Percentiles rank a stretch among this genome's conserved stretches.
Conservation (phyloP, 768 basidiomycete genomes). For the Xanthoconium purpureum region DNA sequence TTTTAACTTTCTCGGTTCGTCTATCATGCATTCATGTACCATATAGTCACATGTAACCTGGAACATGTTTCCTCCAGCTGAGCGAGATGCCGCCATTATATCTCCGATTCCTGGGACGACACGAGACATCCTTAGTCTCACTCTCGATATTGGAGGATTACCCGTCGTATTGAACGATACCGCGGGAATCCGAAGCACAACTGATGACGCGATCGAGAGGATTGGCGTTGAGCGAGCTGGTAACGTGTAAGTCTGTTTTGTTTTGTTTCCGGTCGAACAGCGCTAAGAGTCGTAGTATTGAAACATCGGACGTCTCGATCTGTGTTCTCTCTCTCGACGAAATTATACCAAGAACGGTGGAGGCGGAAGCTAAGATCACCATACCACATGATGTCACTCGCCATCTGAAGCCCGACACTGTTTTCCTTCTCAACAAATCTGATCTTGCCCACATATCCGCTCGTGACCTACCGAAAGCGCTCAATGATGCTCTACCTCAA, state of each 20-base stretch:
- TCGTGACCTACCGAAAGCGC: constrained; percentile 16
- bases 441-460: constrained; percentile 44
- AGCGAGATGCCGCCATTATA: constrained; percentile 86
- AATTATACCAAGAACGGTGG: constrained; percentile 13
- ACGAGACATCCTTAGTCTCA: constrained; percentile 79
- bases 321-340: constrained; percentile 76
- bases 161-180: constrained; percentile 84
- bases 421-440: constrained; percentile 76
- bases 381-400: constrained; percentile 48
- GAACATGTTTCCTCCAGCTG: constrained; percentile 46
- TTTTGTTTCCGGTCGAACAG: neutral
- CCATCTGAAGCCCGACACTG: constrained; percentile 55
- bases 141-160: constrained; percentile 84
- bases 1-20: constrained; percentile 75
- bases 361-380: constrained; percentile 13
- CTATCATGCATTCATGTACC: neutral
- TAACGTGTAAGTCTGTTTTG: constrained; percentile 49
- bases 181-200: constrained; percentile 71
- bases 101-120: constrained; percentile 88
- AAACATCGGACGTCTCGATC: constrained; percentile 66
- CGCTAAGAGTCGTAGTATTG: constrained; percentile 46
- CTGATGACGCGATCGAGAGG: constrained; percentile 64
- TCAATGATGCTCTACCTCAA: constrained; percentile 13
- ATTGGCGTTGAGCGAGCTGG: constrained; percentile 79
- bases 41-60: neutral